These are phyloP conservation scores for Plenodomus tracheiphilus DNA, from an alignment of 2,329 filamentous ascomycete genomes.

Conservation along the genomic window DNA sequence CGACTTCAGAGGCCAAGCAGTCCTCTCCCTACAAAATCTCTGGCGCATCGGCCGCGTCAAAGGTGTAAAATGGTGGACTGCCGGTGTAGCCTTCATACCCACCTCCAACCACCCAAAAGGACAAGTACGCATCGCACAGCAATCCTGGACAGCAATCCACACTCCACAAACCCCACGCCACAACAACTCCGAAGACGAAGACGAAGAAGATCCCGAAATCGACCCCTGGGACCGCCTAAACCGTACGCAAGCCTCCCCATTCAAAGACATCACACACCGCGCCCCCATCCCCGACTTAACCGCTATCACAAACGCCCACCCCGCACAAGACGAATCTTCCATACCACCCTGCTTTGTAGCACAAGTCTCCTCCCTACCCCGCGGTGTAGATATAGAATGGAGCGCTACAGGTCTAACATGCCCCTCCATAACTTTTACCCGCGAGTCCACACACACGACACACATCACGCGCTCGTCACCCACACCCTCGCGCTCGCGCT, in stretches of 20 bases:
- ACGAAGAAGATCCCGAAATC: constrained; percentile 49
- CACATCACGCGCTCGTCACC: background rate
- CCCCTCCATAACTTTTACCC: background rate
- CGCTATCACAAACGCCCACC: background rate
- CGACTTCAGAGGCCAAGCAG: constrained; percentile 61
- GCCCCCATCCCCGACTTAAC: constrained; percentile 48
- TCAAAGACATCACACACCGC: constrained; percentile 30
- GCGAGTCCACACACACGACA: background rate
- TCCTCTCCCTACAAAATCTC: constrained; percentile 83
- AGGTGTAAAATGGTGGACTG: constrained; percentile 73
- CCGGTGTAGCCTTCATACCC: constrained; percentile 62
- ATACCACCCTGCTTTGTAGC: constrained; percentile 71
- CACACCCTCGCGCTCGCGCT: constrained; percentile 2
- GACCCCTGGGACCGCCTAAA: constrained; percentile 71
- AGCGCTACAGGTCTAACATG: constrained; percentile 64
- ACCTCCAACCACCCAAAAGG: constrained; percentile 6
- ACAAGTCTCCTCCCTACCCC: constrained; percentile 76
- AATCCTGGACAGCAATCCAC: constrained; percentile 49
- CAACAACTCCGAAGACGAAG: constrained; percentile 1
- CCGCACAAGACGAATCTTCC: background rate
- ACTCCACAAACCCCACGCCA: background rate
- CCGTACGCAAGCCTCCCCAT: constrained; percentile 54
- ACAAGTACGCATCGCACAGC: constrained; percentile 43
- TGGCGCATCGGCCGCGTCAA: constrained; percentile 78
- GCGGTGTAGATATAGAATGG: constrained; percentile 80